Evolutionary conservation across 345 rosid genomes (phyloP), one percentile per base, ranked within the genome.

Genomic region (Salix koriyanagi): DNA sequence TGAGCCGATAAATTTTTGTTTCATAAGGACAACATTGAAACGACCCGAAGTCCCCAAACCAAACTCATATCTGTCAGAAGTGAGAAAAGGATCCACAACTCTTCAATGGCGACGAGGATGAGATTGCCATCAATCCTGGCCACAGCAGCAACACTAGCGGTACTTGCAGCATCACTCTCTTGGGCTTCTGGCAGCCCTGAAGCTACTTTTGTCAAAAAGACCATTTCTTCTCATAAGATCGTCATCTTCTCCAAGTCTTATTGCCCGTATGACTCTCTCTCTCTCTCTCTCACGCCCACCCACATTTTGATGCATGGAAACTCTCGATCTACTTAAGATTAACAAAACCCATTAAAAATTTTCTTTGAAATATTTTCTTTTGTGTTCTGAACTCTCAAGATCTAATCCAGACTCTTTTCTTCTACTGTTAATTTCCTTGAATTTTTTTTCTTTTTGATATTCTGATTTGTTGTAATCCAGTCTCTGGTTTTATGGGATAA

Each of bases 181-280:
- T 70, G 64, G 67, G 74, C 73, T 4, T 82, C 89, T 7, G 79
- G 80, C 13, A 71, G 68, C 23, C 52, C 89, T n/a, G 85, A 87
- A 23, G 77, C 78, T 25, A 84, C 85, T 12, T 94, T 92, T 80
- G 96, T 94, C 73, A 70, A 85, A 84, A 88, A 89, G 83, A 91
- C 97, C 64, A 85, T 94, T 81, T 81, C 92, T 73, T 84, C 97
- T 44, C 95, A 91, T 86, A 81, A 88, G 87, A 91, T 94, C 88
- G 92, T 92, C 87, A 90, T 94, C 85, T 94, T 94, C 94, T 94
- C 98, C 84, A 94, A 94, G 74, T 92, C 98, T 65, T 94, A 94
- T 81, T 94, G 98, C 97, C 97, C 98, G 97, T 94, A 86, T 1
- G 70, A 7, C 44, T 60, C 75, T 65, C 80, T 60, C n/a, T 30